These are phyloP conservation scores for Mycosarcoma maydis DNA, from an alignment of 1,284 basidiomycete genomes.

Conservation along the genomic window DNA sequence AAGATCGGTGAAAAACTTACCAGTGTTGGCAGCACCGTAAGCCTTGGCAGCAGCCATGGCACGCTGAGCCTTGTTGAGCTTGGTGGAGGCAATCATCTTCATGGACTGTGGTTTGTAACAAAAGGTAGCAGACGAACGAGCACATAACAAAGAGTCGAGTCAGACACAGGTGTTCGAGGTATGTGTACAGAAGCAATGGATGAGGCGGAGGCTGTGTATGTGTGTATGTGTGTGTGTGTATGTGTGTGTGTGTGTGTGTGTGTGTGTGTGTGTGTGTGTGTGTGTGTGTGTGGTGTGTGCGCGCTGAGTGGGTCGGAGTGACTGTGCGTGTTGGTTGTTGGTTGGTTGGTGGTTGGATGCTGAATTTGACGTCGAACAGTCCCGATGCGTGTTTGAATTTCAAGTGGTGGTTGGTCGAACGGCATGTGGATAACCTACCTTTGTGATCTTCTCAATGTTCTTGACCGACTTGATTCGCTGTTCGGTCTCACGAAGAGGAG, in stretches of 20 bases:
- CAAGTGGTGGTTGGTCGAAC: too few relatives aligned
- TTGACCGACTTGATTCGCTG: slow-evolving; percentile 93
- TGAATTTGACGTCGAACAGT: background rate
- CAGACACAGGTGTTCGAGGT: slow-evolving; percentile 7
- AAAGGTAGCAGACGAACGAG: background rate
- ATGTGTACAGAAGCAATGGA: too few relatives aligned
- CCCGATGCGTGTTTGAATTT: too few relatives aligned
- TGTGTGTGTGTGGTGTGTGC: too few relatives aligned
- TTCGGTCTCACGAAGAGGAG: slow-evolving; percentile 96
- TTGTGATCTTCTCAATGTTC: slow-evolving; percentile 98
- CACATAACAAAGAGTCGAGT: background rate
- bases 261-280: too few relatives aligned
- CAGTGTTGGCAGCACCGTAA: slow-evolving; percentile 92
- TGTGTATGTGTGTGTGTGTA: background rate
- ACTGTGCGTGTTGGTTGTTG: too few relatives aligned
- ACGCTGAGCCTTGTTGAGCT: slow-evolving; percentile 86
- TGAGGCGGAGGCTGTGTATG: too few relatives aligned
- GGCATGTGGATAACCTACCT: too few relatives aligned
- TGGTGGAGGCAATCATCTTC: slow-evolving; percentile 96
- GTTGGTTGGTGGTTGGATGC: background rate
- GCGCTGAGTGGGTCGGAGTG: too few relatives aligned
- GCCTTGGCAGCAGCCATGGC: slow-evolving; percentile 93
- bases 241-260: too few relatives aligned
- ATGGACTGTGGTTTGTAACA: slow-evolving; percentile 77
- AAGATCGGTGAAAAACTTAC: slow-evolving; percentile 70